Evolutionary conservation across 2,329 filamentous ascomycete species (phyloP), one percentile per base, ranked within the genome.

Genomic region (Thielaviopsis musarum): DNA sequence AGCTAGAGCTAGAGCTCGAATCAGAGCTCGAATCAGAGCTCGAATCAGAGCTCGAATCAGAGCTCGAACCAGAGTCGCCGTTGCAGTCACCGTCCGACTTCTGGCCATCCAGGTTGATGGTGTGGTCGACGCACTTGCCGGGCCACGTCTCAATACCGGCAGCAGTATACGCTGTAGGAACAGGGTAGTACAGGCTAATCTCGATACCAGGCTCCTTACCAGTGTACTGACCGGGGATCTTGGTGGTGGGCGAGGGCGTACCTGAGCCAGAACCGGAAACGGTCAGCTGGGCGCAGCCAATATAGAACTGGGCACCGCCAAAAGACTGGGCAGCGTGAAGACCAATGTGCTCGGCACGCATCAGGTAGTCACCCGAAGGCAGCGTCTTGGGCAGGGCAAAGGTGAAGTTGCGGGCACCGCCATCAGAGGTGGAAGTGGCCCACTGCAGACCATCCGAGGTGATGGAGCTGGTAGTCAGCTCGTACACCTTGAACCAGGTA

Each of bases 321-420:
- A 66, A 65, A 9, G 64, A 65, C 45, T 69, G 65, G 2, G 75
- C 74, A 55, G 65, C 67, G 66, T 78, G 75, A 10, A 78, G 69
- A 3, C 70, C 75, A 58, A 77, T 73, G 62, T 77, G 74, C 66
- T 78, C 75, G 19, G 73, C 72, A 15, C 75, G 71, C 4, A 77
- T 66, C 26, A 77, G 70, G 64, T 78, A 77, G 62, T 77, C 73
- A 58, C 75, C 75, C n/a, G 74, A 65, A 0, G 70, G 68, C n/a
- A 76, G 70, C 59, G 72, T 75, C 45, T 65, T 64, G 13, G 75
- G 75, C 54, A 77, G 71, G 45, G 66, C 69, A 45, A 76, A 71
- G 56, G 67, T 67, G 26, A 68, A 66, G 17, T 63, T 60, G 28
- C 65, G 66, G 45, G 69, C 71, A 45, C 48, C 54, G 10, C 49